phyloP scores from a whole-genome alignment of 352 stramenopile species.

The Thraustotheca clavata region DNA sequence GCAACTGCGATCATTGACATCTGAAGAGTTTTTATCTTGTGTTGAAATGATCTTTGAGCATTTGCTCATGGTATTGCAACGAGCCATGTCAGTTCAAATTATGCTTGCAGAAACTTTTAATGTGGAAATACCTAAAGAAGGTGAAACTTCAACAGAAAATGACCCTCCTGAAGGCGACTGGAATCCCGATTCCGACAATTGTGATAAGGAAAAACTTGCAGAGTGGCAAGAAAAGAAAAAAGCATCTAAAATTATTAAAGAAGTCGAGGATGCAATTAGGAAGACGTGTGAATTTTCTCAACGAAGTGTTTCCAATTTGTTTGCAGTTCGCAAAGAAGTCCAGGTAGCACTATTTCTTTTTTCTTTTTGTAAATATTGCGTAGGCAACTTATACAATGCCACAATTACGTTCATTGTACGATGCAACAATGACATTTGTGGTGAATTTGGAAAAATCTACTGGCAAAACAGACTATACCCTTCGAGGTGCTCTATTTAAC shows the following conservation, averaged over 20 bases:
- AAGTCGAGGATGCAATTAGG: constrained; percentile 75
- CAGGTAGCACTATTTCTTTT: constrained; percentile 25
- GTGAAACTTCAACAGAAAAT: background rate
- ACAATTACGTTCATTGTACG: constrained; percentile 92
- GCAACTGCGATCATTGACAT: constrained; percentile 63
- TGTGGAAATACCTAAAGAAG: background rate
- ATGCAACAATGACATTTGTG: constrained; percentile 90
- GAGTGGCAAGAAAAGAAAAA: constrained; percentile 74
- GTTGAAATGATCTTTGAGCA: constrained; percentile 88
- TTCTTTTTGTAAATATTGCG: background rate
- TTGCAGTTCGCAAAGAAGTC: constrained; percentile 81
- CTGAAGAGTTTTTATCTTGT: constrained; percentile 80
- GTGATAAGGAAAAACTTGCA: constrained; percentile 42
- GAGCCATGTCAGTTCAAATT: constrained; percentile 65
- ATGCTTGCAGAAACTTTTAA: constrained; percentile 54
- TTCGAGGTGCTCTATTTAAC: constrained; percentile 88
- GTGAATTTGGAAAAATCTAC: constrained; percentile 87
- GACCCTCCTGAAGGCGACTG: constrained; percentile 24
- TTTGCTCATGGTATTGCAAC: constrained; percentile 69
- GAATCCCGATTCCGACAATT: constrained; percentile 27
- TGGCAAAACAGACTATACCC: constrained; percentile 86
- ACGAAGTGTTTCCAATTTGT: constrained; percentile 77
- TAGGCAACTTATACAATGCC: constrained; percentile 78
- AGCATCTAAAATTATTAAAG: constrained; percentile 62
- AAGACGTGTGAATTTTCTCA: constrained; percentile 85